These are phyloP conservation scores for Clonostachys chloroleuca DNA, from an alignment of 2,329 filamentous ascomycete genomes.

Conservation along the genomic window DNA sequence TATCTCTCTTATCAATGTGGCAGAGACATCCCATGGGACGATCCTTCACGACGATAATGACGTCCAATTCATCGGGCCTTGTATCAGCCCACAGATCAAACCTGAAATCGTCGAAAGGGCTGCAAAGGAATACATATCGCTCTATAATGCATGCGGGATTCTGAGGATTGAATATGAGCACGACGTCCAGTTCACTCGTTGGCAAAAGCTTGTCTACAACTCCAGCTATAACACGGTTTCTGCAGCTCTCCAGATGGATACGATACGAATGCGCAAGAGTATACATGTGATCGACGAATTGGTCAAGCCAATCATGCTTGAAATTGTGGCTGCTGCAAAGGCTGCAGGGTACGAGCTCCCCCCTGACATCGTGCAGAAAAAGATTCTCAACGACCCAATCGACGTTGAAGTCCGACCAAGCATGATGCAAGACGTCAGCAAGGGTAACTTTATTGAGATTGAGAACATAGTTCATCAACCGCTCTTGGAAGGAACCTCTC, in stretches of 20 bases:
- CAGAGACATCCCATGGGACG: conserved; percentile 37
- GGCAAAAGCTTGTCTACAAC: conserved; percentile 47
- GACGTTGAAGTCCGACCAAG: conserved; percentile 44
- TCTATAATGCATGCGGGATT: conserved; percentile 42
- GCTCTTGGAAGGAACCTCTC: neutral
- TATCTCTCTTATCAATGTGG: conserved; percentile 45
- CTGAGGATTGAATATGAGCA: conserved; percentile 31
- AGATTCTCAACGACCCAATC: conserved; percentile 43
- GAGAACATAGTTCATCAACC: neutral
- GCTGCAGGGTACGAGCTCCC: conserved; percentile 34
- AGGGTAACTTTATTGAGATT: conserved; percentile 30
- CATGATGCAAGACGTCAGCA: conserved; percentile 48
- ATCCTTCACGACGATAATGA: conserved; percentile 51
- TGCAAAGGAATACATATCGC: conserved; percentile 34
- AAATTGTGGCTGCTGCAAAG: conserved; percentile 40
- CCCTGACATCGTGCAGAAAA: conserved; percentile 30
- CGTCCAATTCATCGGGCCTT: conserved; percentile 43
- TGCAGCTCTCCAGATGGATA: conserved; percentile 45
- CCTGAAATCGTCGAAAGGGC: conserved; percentile 13
- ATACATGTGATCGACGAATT: conserved; percentile 37
- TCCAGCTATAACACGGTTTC: conserved; percentile 48
- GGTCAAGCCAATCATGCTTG: conserved; percentile 47
- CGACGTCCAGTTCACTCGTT: conserved; percentile 36
- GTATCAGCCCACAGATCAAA: conserved; percentile 26
- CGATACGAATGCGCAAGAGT: conserved; percentile 40